A percentile compares a stretch with the other conserved stretches of the same genome.
These are phyloP conservation scores for Tolypocladium amazonense DNA, from an alignment of 2,329 filamentous ascomycete genomes.

Conservation along the genomic window DNA sequence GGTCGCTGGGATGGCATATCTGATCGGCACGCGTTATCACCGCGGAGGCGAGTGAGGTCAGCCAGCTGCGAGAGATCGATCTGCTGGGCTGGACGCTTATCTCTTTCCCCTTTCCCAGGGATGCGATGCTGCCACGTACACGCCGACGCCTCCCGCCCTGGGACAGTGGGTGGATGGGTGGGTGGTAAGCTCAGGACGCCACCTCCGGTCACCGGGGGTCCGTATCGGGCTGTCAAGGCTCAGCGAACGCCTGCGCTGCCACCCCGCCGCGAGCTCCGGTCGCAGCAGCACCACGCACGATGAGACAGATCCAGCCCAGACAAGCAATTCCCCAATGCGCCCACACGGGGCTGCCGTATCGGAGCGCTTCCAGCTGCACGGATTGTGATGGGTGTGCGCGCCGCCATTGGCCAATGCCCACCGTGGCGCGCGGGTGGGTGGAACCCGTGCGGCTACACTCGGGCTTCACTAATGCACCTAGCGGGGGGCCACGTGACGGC, in stretches of 20 bases:
- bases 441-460: conserved; percentile 16
- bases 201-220: conserved; percentile 1
- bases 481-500: conserved; percentile 12
- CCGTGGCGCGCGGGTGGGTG: not conserved
- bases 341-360: conserved; percentile 7
- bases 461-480: conserved; percentile 6
- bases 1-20: not conserved
- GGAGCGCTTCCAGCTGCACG: conserved; percentile 8
- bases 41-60: not conserved
- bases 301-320: not conserved
- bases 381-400: not conserved
- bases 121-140: not conserved
- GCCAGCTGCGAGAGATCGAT: not conserved
- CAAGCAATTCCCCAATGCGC: not conserved
- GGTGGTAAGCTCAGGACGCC: not conserved
- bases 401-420: conserved; percentile 6
- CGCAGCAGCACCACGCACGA: not conserved
- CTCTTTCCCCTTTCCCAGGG: not conserved
- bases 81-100: not conserved
- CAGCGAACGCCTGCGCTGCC: not conserved
- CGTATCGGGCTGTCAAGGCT: not conserved
- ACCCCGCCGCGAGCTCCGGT: not conserved
- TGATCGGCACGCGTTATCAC: not conserved
- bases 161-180: not conserved
- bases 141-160: not conserved